Evolutionary conservation across 192 early-diverging fungal species (phyloP).

Genomic region (Podila epigama): DNA sequence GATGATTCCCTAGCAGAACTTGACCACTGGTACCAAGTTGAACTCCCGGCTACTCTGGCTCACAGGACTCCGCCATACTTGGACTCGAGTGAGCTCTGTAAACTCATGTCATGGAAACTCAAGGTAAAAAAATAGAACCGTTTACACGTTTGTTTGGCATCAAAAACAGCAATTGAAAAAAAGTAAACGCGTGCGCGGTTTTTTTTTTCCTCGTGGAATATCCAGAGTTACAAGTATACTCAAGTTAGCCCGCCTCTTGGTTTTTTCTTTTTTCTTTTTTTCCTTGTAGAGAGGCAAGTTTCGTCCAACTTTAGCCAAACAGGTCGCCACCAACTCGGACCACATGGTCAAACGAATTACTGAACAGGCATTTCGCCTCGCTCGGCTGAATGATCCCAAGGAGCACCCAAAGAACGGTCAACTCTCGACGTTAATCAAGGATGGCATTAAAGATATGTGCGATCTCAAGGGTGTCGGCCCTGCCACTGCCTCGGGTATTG

Average conservation of each 20-base stretch:
- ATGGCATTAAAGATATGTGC: conserved; percentile 28
- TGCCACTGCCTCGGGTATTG: conserved; percentile 37
- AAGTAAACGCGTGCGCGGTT: background rate
- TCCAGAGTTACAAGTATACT: background rate
- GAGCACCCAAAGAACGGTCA: no score
- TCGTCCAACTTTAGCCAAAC: conserved; percentile 28
- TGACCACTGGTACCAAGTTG: conserved; percentile 35
- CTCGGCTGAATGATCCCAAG: no score
- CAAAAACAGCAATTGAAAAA: no score
- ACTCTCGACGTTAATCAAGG: conserved; percentile 13
- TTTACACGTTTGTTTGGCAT: background rate
- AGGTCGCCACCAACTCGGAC: conserved; percentile 25
- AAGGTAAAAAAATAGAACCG: conserved; percentile 12
- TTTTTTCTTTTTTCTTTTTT: background rate
- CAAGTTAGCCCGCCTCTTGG: background rate
- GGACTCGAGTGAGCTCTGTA: conserved; percentile 23
- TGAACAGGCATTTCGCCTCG: conserved; percentile 20
- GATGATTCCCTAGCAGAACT: conserved; percentile 23
- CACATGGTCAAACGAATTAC: conserved; percentile 10
- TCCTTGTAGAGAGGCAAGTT: conserved; percentile 34
- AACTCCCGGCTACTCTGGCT: conserved; percentile 9
- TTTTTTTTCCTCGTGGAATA: no score
- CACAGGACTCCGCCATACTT: conserved; percentile 10
- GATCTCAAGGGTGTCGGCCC: conserved; percentile 45
- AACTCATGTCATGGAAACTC: conserved; percentile 44